Percentiles rank a stretch among this genome's conserved stretches.
phyloP scores from a whole-genome alignment of 2,329 filamentous ascomycete species.

The Claviceps sorghi region DNA sequence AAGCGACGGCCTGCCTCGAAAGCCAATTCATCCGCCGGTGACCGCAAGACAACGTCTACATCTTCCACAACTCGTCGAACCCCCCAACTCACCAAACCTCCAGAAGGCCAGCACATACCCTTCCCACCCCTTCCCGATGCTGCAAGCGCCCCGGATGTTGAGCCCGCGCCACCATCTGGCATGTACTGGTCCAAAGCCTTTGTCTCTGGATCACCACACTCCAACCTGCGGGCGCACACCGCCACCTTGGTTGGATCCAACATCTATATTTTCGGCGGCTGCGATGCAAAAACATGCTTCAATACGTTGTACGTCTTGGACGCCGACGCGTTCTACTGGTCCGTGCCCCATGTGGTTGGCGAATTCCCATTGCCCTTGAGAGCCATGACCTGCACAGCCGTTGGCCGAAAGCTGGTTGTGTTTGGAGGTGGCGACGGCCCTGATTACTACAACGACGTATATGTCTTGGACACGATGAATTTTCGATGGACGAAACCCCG shows the following conservation, averaged over 20 bases:
- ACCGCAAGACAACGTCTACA: slow-evolving; percentile 10
- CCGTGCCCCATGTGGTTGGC: slow-evolving; percentile 46
- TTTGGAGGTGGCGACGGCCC: slow-evolving; percentile 58
- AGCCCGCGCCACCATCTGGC: slow-evolving; percentile 48
- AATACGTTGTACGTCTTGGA: slow-evolving; percentile 56
- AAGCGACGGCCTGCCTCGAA: slow-evolving; percentile 11
- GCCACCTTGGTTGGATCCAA: slow-evolving; percentile 52
- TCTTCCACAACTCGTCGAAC: slow-evolving; percentile 8
- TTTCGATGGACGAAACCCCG: slow-evolving; percentile 51
- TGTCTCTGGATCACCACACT: slow-evolving; percentile 46
- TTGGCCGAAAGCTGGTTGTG: slow-evolving; percentile 55
- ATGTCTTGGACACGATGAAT: slow-evolving; percentile 56
- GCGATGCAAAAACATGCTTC: slow-evolving; percentile 52
- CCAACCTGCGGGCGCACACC: slow-evolving; percentile 50
- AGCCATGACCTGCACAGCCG: slow-evolving; percentile 58
- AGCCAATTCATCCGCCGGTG: slow-evolving; percentile 12
- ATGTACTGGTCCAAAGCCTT: slow-evolving; percentile 60
- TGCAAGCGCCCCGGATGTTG: slow-evolving; percentile 42
- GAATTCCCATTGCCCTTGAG: slow-evolving; percentile 50
- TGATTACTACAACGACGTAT: slow-evolving; percentile 58
- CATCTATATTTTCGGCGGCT: slow-evolving; percentile 55
- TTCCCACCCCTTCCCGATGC: slow-evolving; percentile 45
- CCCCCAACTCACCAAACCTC: slow-evolving; percentile 12
- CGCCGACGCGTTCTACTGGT: slow-evolving; percentile 57
- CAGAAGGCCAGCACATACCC: slow-evolving; percentile 27